Conservation (phyloP, 108 stramenopile genomes). For the Discostella pseudostelligera region DNA sequence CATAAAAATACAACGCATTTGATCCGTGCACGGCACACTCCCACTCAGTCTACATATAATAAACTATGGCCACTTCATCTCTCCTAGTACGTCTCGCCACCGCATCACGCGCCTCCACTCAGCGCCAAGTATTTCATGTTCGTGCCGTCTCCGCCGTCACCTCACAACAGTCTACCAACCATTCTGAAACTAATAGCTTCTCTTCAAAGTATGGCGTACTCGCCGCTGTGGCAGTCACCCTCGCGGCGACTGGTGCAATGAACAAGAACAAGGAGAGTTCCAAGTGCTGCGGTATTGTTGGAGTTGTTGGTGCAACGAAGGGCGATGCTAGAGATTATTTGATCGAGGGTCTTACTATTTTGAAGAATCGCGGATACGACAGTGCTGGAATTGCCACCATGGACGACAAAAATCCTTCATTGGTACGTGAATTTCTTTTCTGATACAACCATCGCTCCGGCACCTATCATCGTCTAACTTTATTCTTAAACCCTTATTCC, state of each 20-base stretch:
- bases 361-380: slow-evolving; percentile 99
- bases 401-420: slow-evolving; percentile 20
- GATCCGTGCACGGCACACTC: background rate
- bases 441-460: background rate
- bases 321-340: slow-evolving; percentile 65
- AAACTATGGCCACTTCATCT: slow-evolving; percentile 31
- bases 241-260: slow-evolving; percentile 14
- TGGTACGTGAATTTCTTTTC: background rate
- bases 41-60: background rate
- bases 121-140: slow-evolving; percentile 23
- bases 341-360: slow-evolving; percentile 91
- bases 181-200: background rate
- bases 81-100: slow-evolving; percentile 36
- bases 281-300: slow-evolving; percentile 63
- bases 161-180: slow-evolving; percentile 9
- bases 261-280: slow-evolving; percentile 6
- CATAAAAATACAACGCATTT: background rate
- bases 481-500: too few relatives aligned
- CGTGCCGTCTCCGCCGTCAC: slow-evolving; percentile 4
- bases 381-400: slow-evolving; percentile 96
- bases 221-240: slow-evolving; percentile 22
- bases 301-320: slow-evolving; percentile 46
- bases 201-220: slow-evolving; percentile 9
- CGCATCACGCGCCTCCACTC: slow-evolving; percentile 18
- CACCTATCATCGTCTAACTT: too few relatives aligned